Evolutionary conservation across 2,329 filamentous ascomycete genomes (phyloP), one percentile per base, ranked within the genome.

Genomic region (Fusarium liriodendri): DNA sequence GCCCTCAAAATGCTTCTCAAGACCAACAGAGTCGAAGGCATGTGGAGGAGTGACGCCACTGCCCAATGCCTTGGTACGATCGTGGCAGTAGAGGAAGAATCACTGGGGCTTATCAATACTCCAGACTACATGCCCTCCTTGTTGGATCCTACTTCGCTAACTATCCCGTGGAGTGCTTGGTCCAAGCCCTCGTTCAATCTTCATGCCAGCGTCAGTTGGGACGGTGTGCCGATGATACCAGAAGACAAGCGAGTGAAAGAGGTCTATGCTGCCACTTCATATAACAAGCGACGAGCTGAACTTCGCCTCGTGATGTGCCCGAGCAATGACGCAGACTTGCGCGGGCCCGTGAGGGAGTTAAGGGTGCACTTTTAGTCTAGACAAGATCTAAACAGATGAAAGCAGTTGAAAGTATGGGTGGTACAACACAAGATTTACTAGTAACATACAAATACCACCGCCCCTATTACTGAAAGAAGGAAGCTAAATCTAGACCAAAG

Each of bases 31-130:
- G 74, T 78, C 18, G 79, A 81, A 45, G 80, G 78, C 1, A 69
- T 79, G 61, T 80, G 79, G 79, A 71, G 73, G 47, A 80, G 79
- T 37, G 69, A 64, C 5, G 72, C 66, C 13, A 67, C 74, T 2
- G 75, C 75, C 9, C 61, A 55, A 5, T 74, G 74, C 5, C 67
- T 73, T 0, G 70, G 72, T 11, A 66, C 55, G 13, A 16, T 77
- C 5, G 58, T 80, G 10, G 42, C 62, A 9, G 45, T 76, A 8
- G 78, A 74, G 35, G 77, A 72, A 37, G 54, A 64, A 32, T 22
- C 35, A 3, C 50, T 64, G 8, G 33, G 47, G 4, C 33, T 25
- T 10, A 38, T 42, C 7, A 38, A 20, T 5, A n/a, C 14, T 11
- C n/a, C 16, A 18, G 47, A 52, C 6, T 63, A 63, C 13, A 29